Percentiles rank a stretch among this genome's conserved stretches.
Evolutionary conservation across 2,329 filamentous ascomycete genomes (phyloP).

Genomic region (Esteya vermicola): DNA sequence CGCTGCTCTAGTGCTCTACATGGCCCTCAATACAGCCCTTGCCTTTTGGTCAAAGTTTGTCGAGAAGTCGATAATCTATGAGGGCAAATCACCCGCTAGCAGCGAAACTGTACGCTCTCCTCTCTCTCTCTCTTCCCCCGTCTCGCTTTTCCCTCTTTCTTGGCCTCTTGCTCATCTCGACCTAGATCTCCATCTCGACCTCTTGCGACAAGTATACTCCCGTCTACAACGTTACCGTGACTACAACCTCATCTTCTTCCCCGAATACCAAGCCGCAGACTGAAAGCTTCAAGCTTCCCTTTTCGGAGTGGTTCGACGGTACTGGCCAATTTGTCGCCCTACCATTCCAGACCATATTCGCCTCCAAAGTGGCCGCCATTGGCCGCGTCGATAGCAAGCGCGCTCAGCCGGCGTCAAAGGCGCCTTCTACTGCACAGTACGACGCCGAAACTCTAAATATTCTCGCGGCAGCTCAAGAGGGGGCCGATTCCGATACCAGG

Average conservation of each 20-base stretch:
- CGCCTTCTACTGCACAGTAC: constrained; percentile 21
- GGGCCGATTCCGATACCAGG: too few relatives aligned
- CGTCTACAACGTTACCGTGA: constrained; percentile 57
- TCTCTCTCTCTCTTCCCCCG: too few relatives aligned
- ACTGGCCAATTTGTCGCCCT: constrained; percentile 56
- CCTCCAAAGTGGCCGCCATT: constrained; percentile 50
- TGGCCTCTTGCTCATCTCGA: background rate
- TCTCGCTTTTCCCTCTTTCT: background rate
- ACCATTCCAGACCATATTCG: constrained; percentile 68
- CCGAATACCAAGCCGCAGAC: constrained; percentile 11
- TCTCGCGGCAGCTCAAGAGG: constrained; percentile 19
- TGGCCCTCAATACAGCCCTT: constrained; percentile 60
- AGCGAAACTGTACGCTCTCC: constrained; percentile 17
- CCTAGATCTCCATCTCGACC: constrained; percentile 58
- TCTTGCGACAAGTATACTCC: constrained; percentile 67
- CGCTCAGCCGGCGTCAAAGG: constrained; percentile 21
- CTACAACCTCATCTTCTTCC: constrained; percentile 20
- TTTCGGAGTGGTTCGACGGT: constrained; percentile 64
- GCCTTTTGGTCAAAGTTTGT: constrained; percentile 76
- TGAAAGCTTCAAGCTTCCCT: constrained; percentile 46
- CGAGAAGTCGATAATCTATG: constrained; percentile 71
- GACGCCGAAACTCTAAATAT: constrained; percentile 33
- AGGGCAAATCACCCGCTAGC: constrained; percentile 51
- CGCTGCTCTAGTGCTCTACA: constrained; percentile 66
- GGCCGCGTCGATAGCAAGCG: constrained; percentile 51